Evolutionary conservation across 768 basidiomycete genomes (phyloP).

Genomic region (Pisolithus albus): DNA sequence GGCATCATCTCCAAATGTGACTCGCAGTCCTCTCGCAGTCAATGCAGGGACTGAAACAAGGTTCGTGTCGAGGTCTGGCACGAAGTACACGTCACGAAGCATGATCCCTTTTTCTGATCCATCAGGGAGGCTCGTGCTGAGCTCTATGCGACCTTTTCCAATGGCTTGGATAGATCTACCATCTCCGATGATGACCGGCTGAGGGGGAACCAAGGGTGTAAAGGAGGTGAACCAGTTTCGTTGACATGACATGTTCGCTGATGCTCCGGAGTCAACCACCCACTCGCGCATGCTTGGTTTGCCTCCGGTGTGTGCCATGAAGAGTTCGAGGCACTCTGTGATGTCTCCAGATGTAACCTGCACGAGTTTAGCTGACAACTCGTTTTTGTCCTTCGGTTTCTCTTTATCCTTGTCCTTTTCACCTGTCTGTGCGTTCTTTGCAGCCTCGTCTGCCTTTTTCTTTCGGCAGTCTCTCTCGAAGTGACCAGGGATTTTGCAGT

Average conservation of each 20-base stretch:
- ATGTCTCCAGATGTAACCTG: not conserved
- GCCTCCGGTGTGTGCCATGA: not conserved
- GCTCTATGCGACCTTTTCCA: not conserved
- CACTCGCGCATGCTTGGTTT: no score
- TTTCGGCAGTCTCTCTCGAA: not conserved
- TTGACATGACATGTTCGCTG: not conserved
- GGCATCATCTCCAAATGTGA: not conserved
- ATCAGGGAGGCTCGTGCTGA: not conserved
- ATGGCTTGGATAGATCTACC: not conserved
- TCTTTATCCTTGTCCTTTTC: not conserved
- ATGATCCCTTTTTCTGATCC: not conserved
- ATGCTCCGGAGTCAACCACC: no score
- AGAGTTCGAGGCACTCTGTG: not conserved
- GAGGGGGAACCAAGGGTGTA: not conserved
- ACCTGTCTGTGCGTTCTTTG: not conserved
- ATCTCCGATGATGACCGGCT: conserved; percentile 1
- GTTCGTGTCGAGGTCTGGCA: conserved; percentile 7
- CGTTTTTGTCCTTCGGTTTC: not conserved
- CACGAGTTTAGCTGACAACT: not conserved
- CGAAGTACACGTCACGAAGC: conserved; percentile 1
- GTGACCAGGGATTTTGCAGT: not conserved
- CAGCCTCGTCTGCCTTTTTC: not conserved
- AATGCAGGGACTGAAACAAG: conserved; percentile 14
- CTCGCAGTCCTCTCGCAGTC: not conserved
- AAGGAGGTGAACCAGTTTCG: conserved; percentile 1